Evolutionary conservation across 2,329 filamentous ascomycete species (phyloP), one percentile per base, ranked within the genome.

Genomic region (Hypoxylon sp.): DNA sequence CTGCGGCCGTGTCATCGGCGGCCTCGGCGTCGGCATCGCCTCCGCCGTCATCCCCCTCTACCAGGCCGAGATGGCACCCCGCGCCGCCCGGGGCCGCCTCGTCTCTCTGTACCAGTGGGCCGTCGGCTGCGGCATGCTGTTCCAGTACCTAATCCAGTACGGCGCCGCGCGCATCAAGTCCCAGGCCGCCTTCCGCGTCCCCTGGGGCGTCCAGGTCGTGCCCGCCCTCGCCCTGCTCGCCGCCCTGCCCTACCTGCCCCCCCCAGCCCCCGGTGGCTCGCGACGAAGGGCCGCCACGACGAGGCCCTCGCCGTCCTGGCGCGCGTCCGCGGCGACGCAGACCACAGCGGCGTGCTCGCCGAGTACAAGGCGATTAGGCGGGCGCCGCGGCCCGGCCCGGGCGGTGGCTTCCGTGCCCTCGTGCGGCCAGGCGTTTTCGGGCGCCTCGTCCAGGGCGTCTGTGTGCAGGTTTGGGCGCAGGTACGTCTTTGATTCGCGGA

Each of bases 41-140:
- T 90, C 87, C 23, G 86, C 88, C 6, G 79, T 90, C 66, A 88
- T 90, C 1, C 87, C 87, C 0, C 83, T 90, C 17, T 91, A 90
- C 70, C 84, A 89, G 62, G 82, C 86, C 48, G 89, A 91, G 71
- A 78, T 90, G 15, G 87, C 81, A 0, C 80, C 82, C 15, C 82
- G 81, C 63, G 80, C 82, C 63, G 81, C 81, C 49, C 79, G 83
- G 48, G 86, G 86, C 6, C 79, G 85, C 9, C 81, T 88, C 2
- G 83, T 90, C 13, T 83, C 82, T 2, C 74, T 88, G 2, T 87
- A 90, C 67, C 87, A 90, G 70, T 88, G 86, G 84, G 86, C 85
- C 23, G 89, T 90, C 38, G 89, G 86, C 1, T 88, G 86, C 84
- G 87, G 87, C 43, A 88, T 89, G 50, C 68, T 88, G 13, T 86